Conservation (phyloP, 2,329 filamentous ascomycete genomes). For the Penicillium sp. region DNA sequence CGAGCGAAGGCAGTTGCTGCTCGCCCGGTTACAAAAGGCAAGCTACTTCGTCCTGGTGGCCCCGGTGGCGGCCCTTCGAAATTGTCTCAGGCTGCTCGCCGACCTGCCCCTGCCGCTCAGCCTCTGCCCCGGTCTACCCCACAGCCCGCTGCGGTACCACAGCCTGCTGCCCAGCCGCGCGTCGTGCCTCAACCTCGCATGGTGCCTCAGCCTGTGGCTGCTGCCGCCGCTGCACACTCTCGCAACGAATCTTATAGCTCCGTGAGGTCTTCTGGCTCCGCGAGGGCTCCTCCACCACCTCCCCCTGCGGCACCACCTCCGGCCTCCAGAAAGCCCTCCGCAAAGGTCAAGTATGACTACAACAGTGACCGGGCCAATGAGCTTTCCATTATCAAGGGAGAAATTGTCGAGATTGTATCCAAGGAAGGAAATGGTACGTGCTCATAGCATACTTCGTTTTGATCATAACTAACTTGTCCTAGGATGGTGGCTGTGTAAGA, state of each 20-base stretch:
- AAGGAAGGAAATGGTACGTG: slow-evolving; percentile 89
- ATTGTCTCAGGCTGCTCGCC: slow-evolving; percentile 48
- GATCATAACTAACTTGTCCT: slow-evolving; percentile 27
- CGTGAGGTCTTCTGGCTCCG: slow-evolving; percentile 62
- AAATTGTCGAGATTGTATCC: slow-evolving; percentile 84
- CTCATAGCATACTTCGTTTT: background rate
- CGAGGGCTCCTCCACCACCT: slow-evolving; percentile 65
- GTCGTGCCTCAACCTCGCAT: slow-evolving; percentile 24
- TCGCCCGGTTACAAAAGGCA: slow-evolving; percentile 88
- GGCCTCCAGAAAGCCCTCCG: slow-evolving; percentile 69
- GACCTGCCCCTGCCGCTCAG: slow-evolving; percentile 38
- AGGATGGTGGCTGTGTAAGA: slow-evolving; percentile 97
- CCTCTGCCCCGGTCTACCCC: slow-evolving; percentile 37
- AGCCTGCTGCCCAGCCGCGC: slow-evolving; percentile 41
- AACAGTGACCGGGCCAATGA: slow-evolving; percentile 80
- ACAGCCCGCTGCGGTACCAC: slow-evolving; percentile 34
- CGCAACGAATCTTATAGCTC: slow-evolving; percentile 57
- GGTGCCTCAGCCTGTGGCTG: slow-evolving; percentile 48
- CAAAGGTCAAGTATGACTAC: slow-evolving; percentile 92
- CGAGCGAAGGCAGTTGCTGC: slow-evolving; percentile 82
- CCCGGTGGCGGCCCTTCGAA: slow-evolving; percentile 78
- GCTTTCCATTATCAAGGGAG: slow-evolving; percentile 73
- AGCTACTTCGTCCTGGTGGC: slow-evolving; percentile 87
- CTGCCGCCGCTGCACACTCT: slow-evolving; percentile 47
- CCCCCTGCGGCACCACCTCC: slow-evolving; percentile 62